Base-by-base conservation (phyloP, 208 protist genomes). In the Crithidia thermophila region DNA sequence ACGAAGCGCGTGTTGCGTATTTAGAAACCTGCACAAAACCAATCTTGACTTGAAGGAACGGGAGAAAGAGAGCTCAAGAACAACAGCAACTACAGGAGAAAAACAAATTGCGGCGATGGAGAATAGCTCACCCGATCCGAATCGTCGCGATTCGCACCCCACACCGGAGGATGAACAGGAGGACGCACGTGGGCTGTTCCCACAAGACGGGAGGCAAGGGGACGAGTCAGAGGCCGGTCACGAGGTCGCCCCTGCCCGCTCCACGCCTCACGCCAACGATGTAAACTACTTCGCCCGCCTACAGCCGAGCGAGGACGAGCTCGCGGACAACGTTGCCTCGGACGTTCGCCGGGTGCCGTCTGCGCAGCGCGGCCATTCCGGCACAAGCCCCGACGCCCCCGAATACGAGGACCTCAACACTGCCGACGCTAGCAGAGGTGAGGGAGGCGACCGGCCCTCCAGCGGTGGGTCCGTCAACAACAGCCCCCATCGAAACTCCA, bases 261-360 rank as follows among this genome's bases (percentile, higher is more conserved):
- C 34, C 2, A 23, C n/a, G 10, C 31, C 51, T 0, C 28, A 43
- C 4, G 49, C 46, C n/a, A 45, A 56, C 27, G 61, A 53, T 27
- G 36, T 68, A 23, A 36, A 7, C 13, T 47, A 72, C 43, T 62
- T 59, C 49, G 65, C 58, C n/a, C 63, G 45, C 20, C 45, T 59
- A 33, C 30, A 61, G 14, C 33, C 47, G 0, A 45, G 47, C 6
- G 73, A 60, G 21, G 70, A 67, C 13, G 73, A 81, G 14, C 67
- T 81, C 21, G 59, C 79, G 6, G 79, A 78, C 50, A 69, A 77
- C 45, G 79, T 81, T 14, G 68, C 60, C n/a, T 75, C 67, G 13
- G 79, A 84, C 28, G 79, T 84, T 21, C 73, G 73, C 13, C 43
- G 30, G 6, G 55, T 36, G 28, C 64, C 51, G 8, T 46, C 63